phyloP scores from a whole-genome alignment of 495 filamentous ascomycete genomes.

The Xylaria castorea region DNA sequence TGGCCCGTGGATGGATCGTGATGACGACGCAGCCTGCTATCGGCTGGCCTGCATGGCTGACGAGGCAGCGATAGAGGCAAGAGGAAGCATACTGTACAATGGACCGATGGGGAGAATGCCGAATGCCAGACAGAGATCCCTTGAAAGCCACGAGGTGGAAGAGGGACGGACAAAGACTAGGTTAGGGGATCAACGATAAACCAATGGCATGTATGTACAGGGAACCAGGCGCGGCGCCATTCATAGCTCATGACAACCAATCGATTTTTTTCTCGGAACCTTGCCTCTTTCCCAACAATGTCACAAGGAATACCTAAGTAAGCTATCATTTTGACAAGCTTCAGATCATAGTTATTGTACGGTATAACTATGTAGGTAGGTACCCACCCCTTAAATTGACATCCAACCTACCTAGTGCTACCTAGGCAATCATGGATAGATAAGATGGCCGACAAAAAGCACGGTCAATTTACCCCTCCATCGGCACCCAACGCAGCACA shows the following conservation, averaged over 20 bases:
- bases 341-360: too few species aligned
- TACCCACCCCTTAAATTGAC: too few species aligned
- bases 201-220: conserved; percentile 21
- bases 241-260: neutral
- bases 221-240: conserved; percentile 17
- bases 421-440: too few species aligned
- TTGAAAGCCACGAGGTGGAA: conserved; percentile 28
- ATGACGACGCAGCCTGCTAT: conserved; percentile 13
- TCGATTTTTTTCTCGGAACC: neutral
- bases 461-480: conserved; percentile 28
- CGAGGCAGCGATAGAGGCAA: conserved; percentile 8
- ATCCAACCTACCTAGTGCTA: too few species aligned
- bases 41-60: conserved; percentile 17
- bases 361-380: too few species aligned
- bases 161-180: conserved; percentile 1
- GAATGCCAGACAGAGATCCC: neutral
- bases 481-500: conserved; percentile 8
- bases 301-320: too few species aligned
- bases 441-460: conserved; percentile 26
- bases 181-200: neutral
- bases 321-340: too few species aligned
- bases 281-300: too few species aligned
- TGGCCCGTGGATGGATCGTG: conserved; percentile 14
- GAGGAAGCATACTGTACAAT: neutral
- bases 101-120: conserved; percentile 10